Percentiles rank a stretch among this genome's conserved stretches.
Evolutionary conservation across 1,284 basidiomycete species (phyloP).

Genomic region (Microbotryum intermedium): DNA sequence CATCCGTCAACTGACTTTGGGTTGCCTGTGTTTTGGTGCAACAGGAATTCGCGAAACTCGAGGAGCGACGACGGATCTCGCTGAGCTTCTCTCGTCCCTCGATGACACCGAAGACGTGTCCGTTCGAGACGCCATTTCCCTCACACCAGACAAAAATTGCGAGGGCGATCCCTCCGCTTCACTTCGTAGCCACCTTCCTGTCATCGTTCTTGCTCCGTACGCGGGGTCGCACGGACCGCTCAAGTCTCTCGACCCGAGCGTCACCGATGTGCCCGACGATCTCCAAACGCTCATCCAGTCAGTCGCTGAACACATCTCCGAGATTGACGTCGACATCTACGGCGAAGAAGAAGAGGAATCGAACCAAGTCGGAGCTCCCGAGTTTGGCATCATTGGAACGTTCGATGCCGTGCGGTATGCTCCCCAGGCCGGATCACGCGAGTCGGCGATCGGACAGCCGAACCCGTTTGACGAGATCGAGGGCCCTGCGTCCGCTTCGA

Average conservation of each 20-base stretch:
- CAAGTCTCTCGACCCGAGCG: conserved; percentile 17
- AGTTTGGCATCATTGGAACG: too few species aligned
- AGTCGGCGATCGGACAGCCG: too few species aligned
- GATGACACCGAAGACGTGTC: conserved; percentile 20
- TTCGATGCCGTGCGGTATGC: too few species aligned
- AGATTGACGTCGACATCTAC: conserved; percentile 7
- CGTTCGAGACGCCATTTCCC: neutral
- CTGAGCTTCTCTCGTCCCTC: conserved; percentile 18
- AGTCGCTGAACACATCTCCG: conserved; percentile 24
- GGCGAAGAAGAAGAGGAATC: too few species aligned
- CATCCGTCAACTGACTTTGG: too few species aligned
- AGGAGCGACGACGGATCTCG: conserved; percentile 25
- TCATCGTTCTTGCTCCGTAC: neutral
- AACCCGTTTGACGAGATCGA: too few species aligned
- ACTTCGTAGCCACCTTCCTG: neutral
- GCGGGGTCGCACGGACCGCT: conserved; percentile 2
- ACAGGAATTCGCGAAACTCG: conserved; percentile 7
- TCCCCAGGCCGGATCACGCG: too few species aligned
- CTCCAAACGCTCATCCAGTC: conserved; percentile 15
- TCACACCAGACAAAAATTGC: neutral
- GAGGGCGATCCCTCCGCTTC: conserved; percentile 5
- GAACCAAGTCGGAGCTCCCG: too few species aligned
- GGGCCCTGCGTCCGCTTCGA: too few species aligned
- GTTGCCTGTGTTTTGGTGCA: neutral
- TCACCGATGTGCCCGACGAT: conserved; percentile 21